Evolutionary conservation across 441 rosid genomes (phyloP), one percentile per base, ranked within the genome.

Genomic region (Monsonia emarginata): DNA sequence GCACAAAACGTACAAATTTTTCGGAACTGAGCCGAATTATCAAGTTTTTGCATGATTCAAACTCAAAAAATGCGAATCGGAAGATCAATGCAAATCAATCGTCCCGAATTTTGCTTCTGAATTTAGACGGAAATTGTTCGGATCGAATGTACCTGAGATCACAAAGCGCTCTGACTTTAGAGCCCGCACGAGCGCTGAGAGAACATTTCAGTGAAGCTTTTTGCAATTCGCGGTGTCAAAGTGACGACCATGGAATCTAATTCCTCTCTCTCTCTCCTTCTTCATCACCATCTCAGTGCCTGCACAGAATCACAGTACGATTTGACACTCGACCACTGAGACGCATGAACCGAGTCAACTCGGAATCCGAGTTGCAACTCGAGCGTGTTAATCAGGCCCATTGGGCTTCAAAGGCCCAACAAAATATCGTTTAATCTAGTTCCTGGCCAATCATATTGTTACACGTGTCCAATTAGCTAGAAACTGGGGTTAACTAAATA

Each of bases 1-100:
- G 59, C 18, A 67, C 34, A 31, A 50, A 16, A 74, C 80, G 58
- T 75, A 73, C 77, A 48, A 73, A 79, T 64, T 27, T 28, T 54
- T 65, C 36, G 76, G 72, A 69, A 77, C 59, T 28, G 72, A 62
- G 70, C 52, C 54, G 59, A 69, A 38, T 28, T 65, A 61, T 70
- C 82, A 21, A 62, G 60, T 60, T 24, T 76, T 11, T 61, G 66
- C 85, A 82, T 75, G 59, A 46, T 71, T 44, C 56, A n/a, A 21
- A 22, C n/a, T 31, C 22, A 46, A 26, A 40, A 24, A 46, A 21
- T 10, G 63, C 18, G 66, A 25, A 50, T 0, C 14, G 25, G 3
- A 50, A 50, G 58, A 50, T 22, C 18, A 50, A 21, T 1, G 2
- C 6, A 50, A 21, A 50, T 18, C 26, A 21, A 19, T 8, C 58